phyloP scores from a whole-genome alignment of 768 basidiomycete genomes.

The Strobilomyces echinocephalus region DNA sequence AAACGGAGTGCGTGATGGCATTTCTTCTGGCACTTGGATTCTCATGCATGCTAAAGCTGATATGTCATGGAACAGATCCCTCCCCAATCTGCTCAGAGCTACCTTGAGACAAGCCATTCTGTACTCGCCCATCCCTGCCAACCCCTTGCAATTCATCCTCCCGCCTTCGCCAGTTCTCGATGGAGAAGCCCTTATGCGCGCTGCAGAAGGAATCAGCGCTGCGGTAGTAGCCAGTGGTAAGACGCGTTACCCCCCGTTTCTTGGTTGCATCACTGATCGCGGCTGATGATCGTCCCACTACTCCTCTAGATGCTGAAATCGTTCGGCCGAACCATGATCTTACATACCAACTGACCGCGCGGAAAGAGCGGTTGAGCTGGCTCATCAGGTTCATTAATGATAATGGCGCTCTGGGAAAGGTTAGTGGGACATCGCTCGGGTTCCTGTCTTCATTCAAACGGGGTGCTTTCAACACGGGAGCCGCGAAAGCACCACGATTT shows the following conservation, averaged over 20 bases:
- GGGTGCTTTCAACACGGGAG: background rate
- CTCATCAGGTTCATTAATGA: conserved; percentile 88
- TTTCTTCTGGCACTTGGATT: background rate
- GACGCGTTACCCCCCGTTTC: background rate
- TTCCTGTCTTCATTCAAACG: background rate
- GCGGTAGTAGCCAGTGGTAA: conserved; percentile 72
- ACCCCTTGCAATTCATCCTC: conserved; percentile 76
- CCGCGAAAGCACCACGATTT: background rate
- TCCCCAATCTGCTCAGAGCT: conserved; percentile 64
- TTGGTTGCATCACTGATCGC: no score
- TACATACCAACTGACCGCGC: conserved; percentile 66
- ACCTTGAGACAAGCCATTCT: conserved; percentile 81
- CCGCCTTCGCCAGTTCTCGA: conserved; percentile 65
- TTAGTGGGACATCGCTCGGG: conserved; percentile 23
- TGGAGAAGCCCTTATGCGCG: conserved; percentile 73
- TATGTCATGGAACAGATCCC: conserved; percentile 47
- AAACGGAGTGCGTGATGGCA: conserved; percentile 49
- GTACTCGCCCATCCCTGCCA: conserved; percentile 70
- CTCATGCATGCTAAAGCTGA: background rate
- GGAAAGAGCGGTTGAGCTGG: conserved; percentile 74
- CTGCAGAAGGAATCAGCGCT: conserved; percentile 69
- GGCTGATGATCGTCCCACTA: background rate
- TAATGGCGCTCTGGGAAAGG: conserved; percentile 75
- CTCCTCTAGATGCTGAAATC: conserved; percentile 52
- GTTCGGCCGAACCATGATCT: conserved; percentile 77